Base-by-base conservation (phyloP, 805 yeast genomes). In the Candida ovalis region DNA sequence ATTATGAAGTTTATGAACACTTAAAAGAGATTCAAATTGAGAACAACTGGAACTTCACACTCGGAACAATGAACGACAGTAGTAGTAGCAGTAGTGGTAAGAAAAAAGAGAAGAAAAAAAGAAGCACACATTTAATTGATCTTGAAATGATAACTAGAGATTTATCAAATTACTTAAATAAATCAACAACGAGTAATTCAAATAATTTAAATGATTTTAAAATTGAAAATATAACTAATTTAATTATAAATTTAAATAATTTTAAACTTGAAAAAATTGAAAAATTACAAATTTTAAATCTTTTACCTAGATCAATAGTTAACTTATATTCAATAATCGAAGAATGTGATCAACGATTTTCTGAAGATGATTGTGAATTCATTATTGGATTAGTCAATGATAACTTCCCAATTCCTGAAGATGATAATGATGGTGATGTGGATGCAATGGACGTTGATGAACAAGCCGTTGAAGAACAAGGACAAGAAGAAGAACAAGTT, bases 301-400 rank as follows among this genome's bases (percentile, higher is more conserved):
- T 82, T 7, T 74, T 88, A 25, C 99, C 99, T 1, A 72, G 84
- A 41, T 80, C 88, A 4, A 70, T 88, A 73, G 97, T 91, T 12
- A 84, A 80, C 33, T 72, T 92, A 44, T 89, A 82, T 62, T 76
- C 94, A 0, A 70, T 92, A 25, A 81, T 92, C 1, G 99, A 92
- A 62, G 98, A 94, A 62, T 92, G 96, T 66, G 99, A 92, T 56
- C 82, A 80, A 52, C 74, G 99, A 57, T 85, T 90, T 58, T 68
- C 71, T n/a, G 88, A 86, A 50, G 85, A 79, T 1, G 75, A 82
- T 50, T 74, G 87, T 43, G 77, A 81, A 41, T 69, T 71, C 3
- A 76, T 92, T 2, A 53, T 92, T 27, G 77, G 69, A 4, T 74
- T 82, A 44, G 73, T 88, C 18, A 59, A 67, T n/a, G 73, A 73